These are phyloP conservation scores for Stramenopiles sp. DNA, from an alignment of 352 stramenopile species.

Conservation along the genomic window DNA sequence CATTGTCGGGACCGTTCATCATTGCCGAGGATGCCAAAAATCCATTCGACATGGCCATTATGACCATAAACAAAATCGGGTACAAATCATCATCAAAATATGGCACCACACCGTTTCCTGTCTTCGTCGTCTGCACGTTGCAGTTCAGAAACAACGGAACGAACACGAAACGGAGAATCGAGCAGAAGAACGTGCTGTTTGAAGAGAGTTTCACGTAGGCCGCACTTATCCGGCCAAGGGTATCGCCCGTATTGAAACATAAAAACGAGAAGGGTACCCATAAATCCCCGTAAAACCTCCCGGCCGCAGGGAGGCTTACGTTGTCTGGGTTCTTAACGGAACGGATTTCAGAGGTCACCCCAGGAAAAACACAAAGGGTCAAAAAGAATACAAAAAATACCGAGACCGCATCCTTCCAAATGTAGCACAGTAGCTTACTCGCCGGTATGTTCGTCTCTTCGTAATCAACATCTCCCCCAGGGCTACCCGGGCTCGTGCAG, in stretches of 20 bases:
- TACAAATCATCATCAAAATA: neutral
- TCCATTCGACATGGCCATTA: constrained; percentile 6
- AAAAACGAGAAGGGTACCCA: constrained; percentile 10
- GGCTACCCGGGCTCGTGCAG: neutral
- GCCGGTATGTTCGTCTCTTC: neutral
- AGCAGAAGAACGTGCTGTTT: neutral
- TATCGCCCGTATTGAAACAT: constrained; percentile 5
- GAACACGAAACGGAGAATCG: neutral
- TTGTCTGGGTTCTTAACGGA: constrained; percentile 8
- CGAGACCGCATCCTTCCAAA: neutral
- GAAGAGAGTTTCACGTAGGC: neutral
- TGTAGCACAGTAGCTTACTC: neutral
- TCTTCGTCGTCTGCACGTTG: too few species aligned
- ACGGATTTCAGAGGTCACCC: constrained; percentile 8
- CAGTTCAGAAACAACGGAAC: constrained; percentile 10
- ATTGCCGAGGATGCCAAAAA: constrained; percentile 4
- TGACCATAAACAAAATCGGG: neutral
- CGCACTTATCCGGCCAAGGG: neutral
- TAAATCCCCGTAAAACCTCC: neutral
- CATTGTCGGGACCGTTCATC: constrained; percentile 12
- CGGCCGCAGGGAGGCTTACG: neutral
- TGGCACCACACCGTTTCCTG: too few species aligned
- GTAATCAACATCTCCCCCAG: neutral
- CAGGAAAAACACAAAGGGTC: neutral
- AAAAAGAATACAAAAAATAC: constrained; percentile 9